Base-by-base conservation (phyloP, 2,329 filamentous ascomycete genomes). In the Fusarium brachygibbosum region DNA sequence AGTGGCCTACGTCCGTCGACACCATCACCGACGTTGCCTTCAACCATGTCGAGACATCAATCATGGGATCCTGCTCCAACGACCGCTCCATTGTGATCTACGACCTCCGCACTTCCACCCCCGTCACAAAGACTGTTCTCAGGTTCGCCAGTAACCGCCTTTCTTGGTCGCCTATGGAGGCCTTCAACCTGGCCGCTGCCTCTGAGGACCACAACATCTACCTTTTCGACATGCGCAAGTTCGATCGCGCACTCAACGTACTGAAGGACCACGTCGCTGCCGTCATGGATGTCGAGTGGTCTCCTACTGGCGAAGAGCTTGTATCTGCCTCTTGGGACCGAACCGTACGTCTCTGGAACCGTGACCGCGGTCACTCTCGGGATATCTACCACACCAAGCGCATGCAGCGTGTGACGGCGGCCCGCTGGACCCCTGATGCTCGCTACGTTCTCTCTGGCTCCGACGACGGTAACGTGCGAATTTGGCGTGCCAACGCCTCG, bases 331-430 rank as follows among this genome's bases (percentile, higher is more conserved):
- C 91, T 1, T 97, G 96, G 81, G 67, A 93, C 87, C 90, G 94
- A 66, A 97, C 93, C 6, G 85, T 99, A 53, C 89, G 96, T 51
- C 83, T 98, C 50, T 98, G 94, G 92, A 89, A 89, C 77, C 87
- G 92, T 58, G 88, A 90, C 69, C 84, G 90, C 66, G 95, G 95
- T 25, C 93, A 96, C 80, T 94, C 92, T 16, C 87, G 94, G 73
- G 96, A 99, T 76, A 90, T 98, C 49, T 99, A 98, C 81, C 94
- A 98, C 83, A 98, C 96, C 19, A 97, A 98, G 82, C 90, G 96
- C 68, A 98, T 98, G 95, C 95, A 98, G 83, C 88, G 95, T 72
- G 94, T 98, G 58, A 97, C 97, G 82, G 90, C 91, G 12, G 90
- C 90, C 48, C 88, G 88, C 66, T 98, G 92, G 86, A 96, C 94